Conservation (phyloP, 306 rosid genomes). For the Canavalia ensiformis region DNA sequence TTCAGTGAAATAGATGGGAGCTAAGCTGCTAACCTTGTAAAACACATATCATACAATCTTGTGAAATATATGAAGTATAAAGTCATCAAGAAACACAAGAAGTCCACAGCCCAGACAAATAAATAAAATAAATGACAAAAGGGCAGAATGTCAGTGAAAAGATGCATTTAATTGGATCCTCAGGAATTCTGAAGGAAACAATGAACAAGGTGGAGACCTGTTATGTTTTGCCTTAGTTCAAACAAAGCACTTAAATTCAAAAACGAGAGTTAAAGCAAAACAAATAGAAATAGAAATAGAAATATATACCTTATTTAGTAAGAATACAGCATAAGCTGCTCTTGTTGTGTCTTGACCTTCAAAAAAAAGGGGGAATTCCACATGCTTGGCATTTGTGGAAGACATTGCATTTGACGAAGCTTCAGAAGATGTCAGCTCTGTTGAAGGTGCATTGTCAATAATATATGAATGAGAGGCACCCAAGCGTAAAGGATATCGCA, state of each 20-base stretch:
- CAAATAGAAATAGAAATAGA: conserved; percentile 34
- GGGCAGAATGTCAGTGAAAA: conserved; percentile 26
- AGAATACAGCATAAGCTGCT: conserved; percentile 94
- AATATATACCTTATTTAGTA: conserved; percentile 81
- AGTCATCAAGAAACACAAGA: not conserved
- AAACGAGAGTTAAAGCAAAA: conserved; percentile 25
- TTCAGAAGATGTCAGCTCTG: conserved; percentile 68
- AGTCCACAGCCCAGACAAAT: conserved; percentile 18
- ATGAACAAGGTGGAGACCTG: conserved; percentile 31
- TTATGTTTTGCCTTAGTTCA: conserved; percentile 30
- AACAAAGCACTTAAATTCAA: conserved; percentile 9
- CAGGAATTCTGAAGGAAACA: conserved; percentile 29
- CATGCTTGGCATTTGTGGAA: conserved; percentile 60
- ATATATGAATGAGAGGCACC: conserved; percentile 90
- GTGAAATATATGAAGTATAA: not conserved
- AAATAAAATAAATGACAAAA: conserved; percentile 4
- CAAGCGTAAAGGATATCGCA: conserved; percentile 86
- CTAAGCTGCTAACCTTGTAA: not conserved
- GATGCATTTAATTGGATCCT: not conserved
- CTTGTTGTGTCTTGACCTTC: conserved; percentile 97
- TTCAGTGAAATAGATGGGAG: conserved; percentile 13
- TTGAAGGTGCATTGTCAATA: conserved; percentile 82
- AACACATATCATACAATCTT: conserved; percentile 32
- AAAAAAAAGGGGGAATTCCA: conserved; percentile 89
- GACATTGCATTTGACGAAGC: conserved; percentile 55